Percentiles rank a stretch among this genome's conserved stretches.
Evolutionary conservation across 2,329 filamentous ascomycete genomes (phyloP).

Genomic region (Fusarium sp.): DNA sequence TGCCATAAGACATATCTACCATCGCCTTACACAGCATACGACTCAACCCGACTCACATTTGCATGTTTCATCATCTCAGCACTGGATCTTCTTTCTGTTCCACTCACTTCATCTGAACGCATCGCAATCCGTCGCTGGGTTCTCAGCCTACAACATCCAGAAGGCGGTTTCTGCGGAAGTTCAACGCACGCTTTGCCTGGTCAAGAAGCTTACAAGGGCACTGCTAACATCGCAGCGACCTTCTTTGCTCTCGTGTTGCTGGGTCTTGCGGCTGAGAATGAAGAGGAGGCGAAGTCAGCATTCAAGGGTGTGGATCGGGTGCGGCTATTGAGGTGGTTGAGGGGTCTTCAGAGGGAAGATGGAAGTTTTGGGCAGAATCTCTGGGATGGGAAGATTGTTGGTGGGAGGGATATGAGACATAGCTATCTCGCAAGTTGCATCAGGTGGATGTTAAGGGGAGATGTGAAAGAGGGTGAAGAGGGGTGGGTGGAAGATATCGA

Average conservation of each 20-base stretch:
- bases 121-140: constrained; percentile 76
- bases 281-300: constrained; percentile 54
- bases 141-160: constrained; percentile 84
- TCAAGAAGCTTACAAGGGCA: constrained; percentile 58
- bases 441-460: constrained; percentile 81
- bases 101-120: constrained; percentile 62
- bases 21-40: constrained; percentile 83
- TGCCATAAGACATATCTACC: constrained; percentile 87
- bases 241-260: constrained; percentile 87
- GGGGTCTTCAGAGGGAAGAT: constrained; percentile 78
- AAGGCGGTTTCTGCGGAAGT: constrained; percentile 89
- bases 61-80: constrained; percentile 90
- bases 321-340: constrained; percentile 79
- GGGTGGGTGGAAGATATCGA: constrained; percentile 77
- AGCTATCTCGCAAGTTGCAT: constrained; percentile 87
- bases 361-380: constrained; percentile 92
- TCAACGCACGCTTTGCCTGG: constrained; percentile 67
- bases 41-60: constrained; percentile 90
- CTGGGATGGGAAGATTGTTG: constrained; percentile 69
- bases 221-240: constrained; percentile 84
- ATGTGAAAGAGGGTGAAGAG: constrained; percentile 60
- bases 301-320: constrained; percentile 74
- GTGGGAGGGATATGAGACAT: constrained; percentile 86
- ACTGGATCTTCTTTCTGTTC: constrained; percentile 79
- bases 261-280: constrained; percentile 60